Evolutionary conservation across 2,329 filamentous ascomycete genomes (phyloP).

Genomic region (Aspergillus fijiensis): DNA sequence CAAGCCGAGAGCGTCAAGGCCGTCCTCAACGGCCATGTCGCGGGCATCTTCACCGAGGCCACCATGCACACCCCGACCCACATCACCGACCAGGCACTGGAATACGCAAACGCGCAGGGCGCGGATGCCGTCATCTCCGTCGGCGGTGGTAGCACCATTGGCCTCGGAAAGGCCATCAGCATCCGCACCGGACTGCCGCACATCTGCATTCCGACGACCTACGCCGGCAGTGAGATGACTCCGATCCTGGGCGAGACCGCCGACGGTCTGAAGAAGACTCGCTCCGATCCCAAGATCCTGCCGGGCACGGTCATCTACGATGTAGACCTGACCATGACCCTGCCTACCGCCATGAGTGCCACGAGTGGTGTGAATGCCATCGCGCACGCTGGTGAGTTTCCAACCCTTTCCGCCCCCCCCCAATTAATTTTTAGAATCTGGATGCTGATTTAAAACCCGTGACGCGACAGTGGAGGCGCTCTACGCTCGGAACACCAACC

Average conservation of each 20-base stretch:
- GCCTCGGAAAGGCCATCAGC: slow-evolving; percentile 60
- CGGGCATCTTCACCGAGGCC: slow-evolving; percentile 56
- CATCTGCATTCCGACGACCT: slow-evolving; percentile 62
- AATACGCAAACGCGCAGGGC: slow-evolving; percentile 43
- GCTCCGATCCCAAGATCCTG: slow-evolving; percentile 58
- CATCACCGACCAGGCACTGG: slow-evolving; percentile 58
- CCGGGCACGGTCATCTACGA: slow-evolving; percentile 65
- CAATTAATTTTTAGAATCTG: not conserved
- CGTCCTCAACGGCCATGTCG: slow-evolving; percentile 49
- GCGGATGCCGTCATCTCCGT: slow-evolving; percentile 61
- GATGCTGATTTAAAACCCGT: not conserved
- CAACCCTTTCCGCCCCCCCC: not conserved
- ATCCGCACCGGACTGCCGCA: slow-evolving; percentile 56
- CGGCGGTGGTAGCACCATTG: slow-evolving; percentile 63
- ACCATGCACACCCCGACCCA: slow-evolving; percentile 63
- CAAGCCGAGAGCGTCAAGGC: slow-evolving; percentile 48
- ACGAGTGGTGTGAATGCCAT: slow-evolving; percentile 66
- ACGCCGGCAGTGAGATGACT: slow-evolving; percentile 64
- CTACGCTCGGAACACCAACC: slow-evolving; percentile 62
- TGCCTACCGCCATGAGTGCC: slow-evolving; percentile 54
- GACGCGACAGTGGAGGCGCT: slow-evolving; percentile 56
- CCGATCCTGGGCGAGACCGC: slow-evolving; percentile 63
- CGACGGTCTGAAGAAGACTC: slow-evolving; percentile 59
- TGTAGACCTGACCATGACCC: slow-evolving; percentile 60
- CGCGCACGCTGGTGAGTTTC: slow-evolving; percentile 56